These are phyloP conservation scores for Annulohypoxylon stygium DNA, from an alignment of 495 filamentous ascomycete genomes.

Conservation along the genomic window DNA sequence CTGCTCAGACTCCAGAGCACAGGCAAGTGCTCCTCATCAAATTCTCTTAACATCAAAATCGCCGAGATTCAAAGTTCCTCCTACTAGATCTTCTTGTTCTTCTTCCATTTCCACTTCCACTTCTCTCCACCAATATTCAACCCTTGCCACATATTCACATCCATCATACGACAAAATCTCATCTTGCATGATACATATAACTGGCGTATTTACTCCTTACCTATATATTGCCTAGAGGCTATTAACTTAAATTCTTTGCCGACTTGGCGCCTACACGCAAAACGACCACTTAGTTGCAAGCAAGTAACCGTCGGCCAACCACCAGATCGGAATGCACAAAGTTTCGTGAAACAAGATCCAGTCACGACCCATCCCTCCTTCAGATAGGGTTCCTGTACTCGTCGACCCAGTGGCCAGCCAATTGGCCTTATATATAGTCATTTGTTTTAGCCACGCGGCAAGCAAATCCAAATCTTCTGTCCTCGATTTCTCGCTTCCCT, in stretches of 20 bases:
- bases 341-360: slow-evolving; percentile 36
- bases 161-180: slow-evolving; percentile 17
- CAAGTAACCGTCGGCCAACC: slow-evolving; percentile 27
- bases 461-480: slow-evolving; percentile 7
- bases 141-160: slow-evolving; percentile 23
- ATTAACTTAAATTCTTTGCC: slow-evolving; percentile 15
- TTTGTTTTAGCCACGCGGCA: slow-evolving; percentile 33
- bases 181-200: slow-evolving; percentile 3
- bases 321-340: slow-evolving; percentile 42
- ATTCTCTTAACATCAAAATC: slow-evolving; percentile 13
- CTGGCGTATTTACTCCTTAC: slow-evolving; percentile 2
- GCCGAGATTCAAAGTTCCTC: background rate
- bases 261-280: slow-evolving; percentile 14
- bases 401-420: slow-evolving; percentile 25
- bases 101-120: slow-evolving; percentile 9
- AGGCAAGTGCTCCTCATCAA: slow-evolving; percentile 4
- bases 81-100: background rate
- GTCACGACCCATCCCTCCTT: slow-evolving; percentile 20
- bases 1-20: background rate
- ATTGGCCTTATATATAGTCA: slow-evolving; percentile 26
- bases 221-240: background rate
- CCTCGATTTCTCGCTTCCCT: slow-evolving; percentile 5
- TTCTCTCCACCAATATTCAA: slow-evolving; percentile 26
- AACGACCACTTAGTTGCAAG: slow-evolving; percentile 11
- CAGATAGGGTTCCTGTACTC: slow-evolving; percentile 28